Evolutionary conservation across 2,329 filamentous ascomycete species (phyloP), one percentile per base, ranked within the genome.

Genomic region (Trichophyton verrucosum): DNA sequence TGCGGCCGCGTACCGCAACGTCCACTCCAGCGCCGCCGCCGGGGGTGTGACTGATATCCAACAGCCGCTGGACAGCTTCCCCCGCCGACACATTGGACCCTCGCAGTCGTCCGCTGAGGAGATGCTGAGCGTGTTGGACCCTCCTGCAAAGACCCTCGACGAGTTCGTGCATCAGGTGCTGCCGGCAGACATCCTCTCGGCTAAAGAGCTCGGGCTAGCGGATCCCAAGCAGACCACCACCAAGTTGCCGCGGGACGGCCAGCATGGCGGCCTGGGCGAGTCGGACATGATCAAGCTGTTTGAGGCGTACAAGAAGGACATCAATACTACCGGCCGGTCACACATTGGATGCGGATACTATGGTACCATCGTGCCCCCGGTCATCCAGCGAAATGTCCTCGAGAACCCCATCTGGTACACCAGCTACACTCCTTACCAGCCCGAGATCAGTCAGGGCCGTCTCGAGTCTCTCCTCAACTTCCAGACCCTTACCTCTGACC

Each of bases 321-420:
- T 88, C 69, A 81, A 80, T 66, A 78, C 82, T 36, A 79, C 81
- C 59, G 79, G 81, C 65, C 86, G 75, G 61, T 71, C 84, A 69
- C 88, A 92, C 70, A 91, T 96, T 66, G 92, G 92, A 3, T 84
- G 83, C 61, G 92, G 92, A 61, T 97, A 96, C 79, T 90, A 92
- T 66, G 86, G 85, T 40, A 92, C 90, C n/a, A 82, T 87, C 66
- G 87, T 89, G 0, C 92, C 92, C 3, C 83, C 89, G 61, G 91
- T 96, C 61, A 95, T 97, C 73, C 89, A 94, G 79, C 82, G 91
- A 66, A 96, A 96, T 72, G 82, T 97, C 3, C 78, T 97, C 62
- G 91, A 97, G 79, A 92, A 88, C 72, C 92, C 92, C 3, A 91
- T 86, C 8, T 97, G 92, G 92, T 97, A 97, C 74, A 97, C 92